These are phyloP conservation scores for Bondarzewia mesenterica DNA, from an alignment of 1,284 basidiomycete species.

Conservation along the genomic window DNA sequence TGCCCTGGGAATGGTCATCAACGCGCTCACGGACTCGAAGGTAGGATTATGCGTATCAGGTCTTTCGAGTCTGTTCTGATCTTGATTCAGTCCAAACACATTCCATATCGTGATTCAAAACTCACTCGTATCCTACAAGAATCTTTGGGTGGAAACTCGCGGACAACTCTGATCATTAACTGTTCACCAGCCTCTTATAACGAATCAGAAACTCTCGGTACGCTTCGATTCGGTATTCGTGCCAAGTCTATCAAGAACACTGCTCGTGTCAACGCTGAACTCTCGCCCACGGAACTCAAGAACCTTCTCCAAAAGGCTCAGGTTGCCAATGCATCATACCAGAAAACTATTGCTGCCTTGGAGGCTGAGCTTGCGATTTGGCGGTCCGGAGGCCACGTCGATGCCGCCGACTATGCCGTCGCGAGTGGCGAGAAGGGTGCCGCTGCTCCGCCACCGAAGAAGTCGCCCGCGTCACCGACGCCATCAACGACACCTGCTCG, in stretches of 20 bases:
- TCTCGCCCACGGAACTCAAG: conserved; percentile 96
- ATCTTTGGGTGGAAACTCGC: conserved; percentile 97
- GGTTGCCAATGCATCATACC: conserved; percentile 74
- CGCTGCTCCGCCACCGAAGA: conserved; percentile 43
- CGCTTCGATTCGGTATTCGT: conserved; percentile 96
- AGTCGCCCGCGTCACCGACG: conserved; percentile 50
- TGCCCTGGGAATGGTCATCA: conserved; percentile 99
- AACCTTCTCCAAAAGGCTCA: conserved; percentile 87
- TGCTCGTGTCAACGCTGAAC: conserved; percentile 95
- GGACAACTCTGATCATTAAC: conserved; percentile 98
- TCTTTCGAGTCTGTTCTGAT: no score
- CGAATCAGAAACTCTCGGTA: conserved; percentile 94
- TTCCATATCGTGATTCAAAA: conserved; percentile 99
- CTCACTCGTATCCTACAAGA: conserved; percentile 99
- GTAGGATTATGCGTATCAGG: conserved; percentile 39
- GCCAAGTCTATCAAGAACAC: conserved; percentile 99
- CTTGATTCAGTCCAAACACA: conserved; percentile 76
- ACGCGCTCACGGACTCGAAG: conserved; percentile 95
- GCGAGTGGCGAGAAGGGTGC: conserved; percentile 58
- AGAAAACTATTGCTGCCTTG: conserved; percentile 83
- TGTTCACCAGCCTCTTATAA: conserved; percentile 98
- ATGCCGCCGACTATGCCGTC: conserved; percentile 69
- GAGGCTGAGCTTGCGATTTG: conserved; percentile 91
- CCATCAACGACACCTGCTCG: conserved; percentile 52
- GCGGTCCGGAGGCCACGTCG: conserved; percentile 84